Base-by-base conservation (phyloP, 108 stramenopile species). In the Cyclotella kingstonii region DNA sequence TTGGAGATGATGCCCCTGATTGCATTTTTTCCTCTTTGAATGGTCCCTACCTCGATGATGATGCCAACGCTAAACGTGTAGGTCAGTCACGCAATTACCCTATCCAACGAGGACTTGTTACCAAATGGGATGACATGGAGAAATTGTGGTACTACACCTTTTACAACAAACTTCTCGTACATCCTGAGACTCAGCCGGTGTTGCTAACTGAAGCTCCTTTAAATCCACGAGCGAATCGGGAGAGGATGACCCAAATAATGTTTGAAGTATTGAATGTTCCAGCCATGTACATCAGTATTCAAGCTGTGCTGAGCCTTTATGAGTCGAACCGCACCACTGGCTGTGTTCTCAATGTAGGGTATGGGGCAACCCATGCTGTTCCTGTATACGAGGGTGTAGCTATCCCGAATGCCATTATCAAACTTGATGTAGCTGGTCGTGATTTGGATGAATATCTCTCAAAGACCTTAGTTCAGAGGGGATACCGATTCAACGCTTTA, bases 211-310 rank as follows among this genome's bases (percentile, higher is more conserved):
- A 99, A 84, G 97, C 99, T 36, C 98, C 98, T 35, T 92, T 96
- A 80, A 99, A 98, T 84, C 97, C 99, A 79, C 98, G 98, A 94
- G 96, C 96, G 39, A 99, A 99, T 88, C 82, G 98, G 42, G 99
- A 99, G 77, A 88, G 97, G 63, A 99, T 98, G 97, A 98, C 98
- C 45, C 97, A 98, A 81, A 98, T 99, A 86, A 99, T 99, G 99
- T 99, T 99, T 80, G 99, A 99, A 82, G 98, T 96, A 14, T 99
- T 99, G 91, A 99, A 98, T 76, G 97, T 99, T 29, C 99, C 99
- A 25, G 99, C 97, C 63, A 98, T 98, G 98, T 99, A 99, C 73
- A 95, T 99, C 34, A 98, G 96, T 83, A 98, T 98, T 68, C 99
- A 99, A 84, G 97, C 97, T 41, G 97, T 98, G 58, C 89, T 97